Evolutionary conservation across 2,329 filamentous ascomycete genomes (phyloP).

Genomic region (Microsporum ferrugineum): DNA sequence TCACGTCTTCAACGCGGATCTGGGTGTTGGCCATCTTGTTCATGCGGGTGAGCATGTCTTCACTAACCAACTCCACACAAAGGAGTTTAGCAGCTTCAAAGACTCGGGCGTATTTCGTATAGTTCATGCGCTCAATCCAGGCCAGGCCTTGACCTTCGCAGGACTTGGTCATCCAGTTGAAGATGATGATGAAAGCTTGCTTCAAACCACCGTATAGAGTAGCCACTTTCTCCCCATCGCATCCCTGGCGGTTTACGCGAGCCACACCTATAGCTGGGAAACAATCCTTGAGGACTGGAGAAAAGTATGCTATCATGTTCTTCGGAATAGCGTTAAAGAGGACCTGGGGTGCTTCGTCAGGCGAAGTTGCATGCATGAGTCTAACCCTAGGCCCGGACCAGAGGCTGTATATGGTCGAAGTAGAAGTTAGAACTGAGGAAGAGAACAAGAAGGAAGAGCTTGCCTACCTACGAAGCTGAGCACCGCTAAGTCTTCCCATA

Average conservation of each 20-base stretch:
- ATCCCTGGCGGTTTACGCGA: constrained; percentile 10
- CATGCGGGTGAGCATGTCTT: constrained; percentile 13
- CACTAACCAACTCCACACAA: neutral
- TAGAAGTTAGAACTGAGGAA: neutral
- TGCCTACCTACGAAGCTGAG: constrained; percentile 1
- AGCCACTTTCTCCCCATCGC: constrained; percentile 9
- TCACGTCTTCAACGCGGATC: constrained; percentile 10
- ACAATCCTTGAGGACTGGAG: constrained; percentile 9
- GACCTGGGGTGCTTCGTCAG: constrained; percentile 6
- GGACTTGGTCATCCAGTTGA: constrained; percentile 13
- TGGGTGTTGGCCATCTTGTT: constrained; percentile 10
- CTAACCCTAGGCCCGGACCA: constrained; percentile 8
- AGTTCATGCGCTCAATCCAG: constrained; percentile 11
- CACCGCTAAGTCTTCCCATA: neutral
- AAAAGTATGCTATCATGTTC: constrained; percentile 11
- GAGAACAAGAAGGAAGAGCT: neutral
- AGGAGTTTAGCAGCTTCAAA: constrained; percentile 12
- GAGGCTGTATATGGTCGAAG: constrained; percentile 5
- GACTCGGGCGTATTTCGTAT: constrained; percentile 12
- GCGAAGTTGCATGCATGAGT: constrained; percentile 7
- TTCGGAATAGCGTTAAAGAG: constrained; percentile 10
- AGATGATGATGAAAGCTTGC: constrained; percentile 7
- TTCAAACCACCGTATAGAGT: constrained; percentile 11
- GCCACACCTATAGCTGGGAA: constrained; percentile 6
- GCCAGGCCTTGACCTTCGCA: constrained; percentile 3